Evolutionary conservation across 2,329 filamentous ascomycete species (phyloP).

Genomic region (Didymella keratinophila): DNA sequence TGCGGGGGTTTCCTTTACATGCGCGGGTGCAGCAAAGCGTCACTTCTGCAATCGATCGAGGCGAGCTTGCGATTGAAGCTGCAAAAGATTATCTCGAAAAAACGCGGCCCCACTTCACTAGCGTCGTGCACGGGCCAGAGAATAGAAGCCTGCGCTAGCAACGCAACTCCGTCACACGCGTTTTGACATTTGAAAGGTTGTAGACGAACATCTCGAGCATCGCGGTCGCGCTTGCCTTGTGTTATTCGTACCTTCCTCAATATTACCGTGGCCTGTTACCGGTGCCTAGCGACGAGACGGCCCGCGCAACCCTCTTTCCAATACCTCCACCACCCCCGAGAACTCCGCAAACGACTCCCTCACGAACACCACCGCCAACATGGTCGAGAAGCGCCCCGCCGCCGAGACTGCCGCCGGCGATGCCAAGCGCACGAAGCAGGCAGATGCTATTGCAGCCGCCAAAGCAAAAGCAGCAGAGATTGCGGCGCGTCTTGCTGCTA

Average conservation of each 20-base stretch:
- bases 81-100: constrained; percentile 41
- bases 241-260: not conserved
- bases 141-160: constrained; percentile 2
- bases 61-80: constrained; percentile 35
- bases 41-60: not conserved
- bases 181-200: not conserved
- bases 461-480: constrained; percentile 47
- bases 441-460: constrained; percentile 41
- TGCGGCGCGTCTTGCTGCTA: constrained; percentile 44
- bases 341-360: constrained; percentile 2
- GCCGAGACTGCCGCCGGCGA: constrained; percentile 45
- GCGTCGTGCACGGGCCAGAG: constrained; percentile 9
- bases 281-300: not conserved
- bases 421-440: constrained; percentile 52
- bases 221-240: not conserved
- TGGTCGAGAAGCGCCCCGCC: constrained; percentile 55
- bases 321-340: constrained; percentile 13
- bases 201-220: not conserved
- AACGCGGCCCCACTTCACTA: constrained; percentile 35
- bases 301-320: not conserved
- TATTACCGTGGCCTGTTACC: not conserved
- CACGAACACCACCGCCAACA: constrained; percentile 30
- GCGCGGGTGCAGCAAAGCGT: constrained; percentile 20
- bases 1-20: constrained; percentile 11
- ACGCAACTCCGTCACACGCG: constrained; percentile 2